Evolutionary conservation across 2,329 filamentous ascomycete species (phyloP).

Genomic region (Cytospora piceicola): DNA sequence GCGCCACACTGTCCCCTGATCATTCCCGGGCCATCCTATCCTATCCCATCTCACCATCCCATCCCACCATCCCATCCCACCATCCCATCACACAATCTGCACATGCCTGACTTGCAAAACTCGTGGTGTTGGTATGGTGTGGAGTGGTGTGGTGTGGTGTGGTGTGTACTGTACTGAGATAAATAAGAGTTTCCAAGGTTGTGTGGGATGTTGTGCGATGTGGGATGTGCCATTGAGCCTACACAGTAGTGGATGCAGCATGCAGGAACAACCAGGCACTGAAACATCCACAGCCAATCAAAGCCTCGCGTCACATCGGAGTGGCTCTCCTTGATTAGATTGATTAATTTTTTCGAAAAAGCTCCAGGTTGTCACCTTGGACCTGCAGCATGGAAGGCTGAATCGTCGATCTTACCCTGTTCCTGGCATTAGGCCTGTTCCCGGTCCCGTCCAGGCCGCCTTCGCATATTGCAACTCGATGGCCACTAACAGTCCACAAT

Average conservation of each 20-base stretch:
- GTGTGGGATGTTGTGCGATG: not conserved
- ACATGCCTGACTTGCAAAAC: not conserved
- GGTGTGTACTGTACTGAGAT: no score
- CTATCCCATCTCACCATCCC: no score
- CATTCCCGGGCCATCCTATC: not conserved
- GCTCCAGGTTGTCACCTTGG: not conserved
- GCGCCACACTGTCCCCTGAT: no score
- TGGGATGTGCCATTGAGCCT: not conserved
- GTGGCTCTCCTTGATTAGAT: no score
- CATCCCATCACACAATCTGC: not conserved
- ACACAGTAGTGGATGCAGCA: not conserved
- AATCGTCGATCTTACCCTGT: not conserved
- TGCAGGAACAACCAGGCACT: constrained; percentile 12
- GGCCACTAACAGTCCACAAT: not conserved
- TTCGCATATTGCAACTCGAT: not conserved
- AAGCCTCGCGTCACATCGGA: not conserved
- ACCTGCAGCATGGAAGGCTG: not conserved
- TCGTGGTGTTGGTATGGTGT: not conserved
- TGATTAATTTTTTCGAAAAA: not conserved
- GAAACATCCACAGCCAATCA: constrained; percentile 2
- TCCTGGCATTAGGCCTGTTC: not conserved
- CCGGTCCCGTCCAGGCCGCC: not conserved
- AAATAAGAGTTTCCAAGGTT: no score
- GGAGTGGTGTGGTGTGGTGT: not conserved
- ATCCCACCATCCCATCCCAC: not conserved